A percentile compares a stretch with the other conserved stretches of the same genome.
phyloP scores from a whole-genome alignment of 2,329 filamentous ascomycete species.

The Monilinia laxa region DNA sequence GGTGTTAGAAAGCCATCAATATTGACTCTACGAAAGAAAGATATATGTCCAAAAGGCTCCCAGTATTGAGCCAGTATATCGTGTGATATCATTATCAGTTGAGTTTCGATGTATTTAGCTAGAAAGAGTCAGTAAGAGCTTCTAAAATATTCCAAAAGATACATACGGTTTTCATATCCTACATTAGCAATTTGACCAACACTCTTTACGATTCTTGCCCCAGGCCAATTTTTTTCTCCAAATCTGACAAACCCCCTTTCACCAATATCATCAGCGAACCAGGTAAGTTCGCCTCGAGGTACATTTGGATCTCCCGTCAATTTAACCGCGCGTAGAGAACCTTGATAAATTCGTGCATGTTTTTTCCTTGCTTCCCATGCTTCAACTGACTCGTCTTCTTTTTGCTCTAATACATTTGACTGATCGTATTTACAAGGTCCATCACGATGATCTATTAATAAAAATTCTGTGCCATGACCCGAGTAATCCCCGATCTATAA shows the following conservation, averaged over 20 bases:
- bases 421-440: conserved; percentile 45
- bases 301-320: conserved; percentile 90
- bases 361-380: conserved; percentile 49
- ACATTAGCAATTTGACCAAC: conserved; percentile 74
- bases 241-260: conserved; percentile 61
- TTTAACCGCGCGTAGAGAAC: conserved; percentile 80
- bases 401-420: conserved; percentile 44
- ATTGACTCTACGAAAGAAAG: conserved; percentile 59
- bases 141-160: conserved; percentile 6
- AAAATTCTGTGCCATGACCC: conserved; percentile 83
- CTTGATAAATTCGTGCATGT: conserved; percentile 56
- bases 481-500: conserved; percentile 69
- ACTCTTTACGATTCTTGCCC: conserved; percentile 70
- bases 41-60: conserved; percentile 62
- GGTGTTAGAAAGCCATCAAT: conserved; percentile 50
- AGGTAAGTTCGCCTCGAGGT: conserved; percentile 80
- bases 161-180: conserved; percentile 71
- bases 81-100: conserved; percentile 76
- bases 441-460: conserved; percentile 76
- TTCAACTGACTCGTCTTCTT: conserved; percentile 46
- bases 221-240: conserved; percentile 69
- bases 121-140: conserved; percentile 31
- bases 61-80: conserved; percentile 80
- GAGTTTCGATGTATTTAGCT: conserved; percentile 74
- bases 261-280: conserved; percentile 76